Evolutionary conservation across 768 basidiomycete genomes (phyloP), one percentile per base, ranked within the genome.

Genomic region (Agrocybe praecox): DNA sequence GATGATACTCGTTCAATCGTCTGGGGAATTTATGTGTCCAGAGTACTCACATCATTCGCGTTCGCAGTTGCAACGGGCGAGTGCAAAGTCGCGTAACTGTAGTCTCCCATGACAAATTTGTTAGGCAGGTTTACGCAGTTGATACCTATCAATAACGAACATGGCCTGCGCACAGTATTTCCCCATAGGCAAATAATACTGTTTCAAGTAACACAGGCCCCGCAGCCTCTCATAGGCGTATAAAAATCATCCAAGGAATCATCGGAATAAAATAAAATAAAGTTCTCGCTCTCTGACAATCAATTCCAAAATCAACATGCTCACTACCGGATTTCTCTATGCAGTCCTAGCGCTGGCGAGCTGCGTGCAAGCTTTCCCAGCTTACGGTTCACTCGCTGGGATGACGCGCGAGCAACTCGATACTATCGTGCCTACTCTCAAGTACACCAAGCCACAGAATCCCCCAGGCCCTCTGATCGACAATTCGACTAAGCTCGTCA

Each of bases 401-500:
- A 55, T 61, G 10, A 53, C 59, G 19, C 49, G 59, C 46, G 55
- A 58, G 32, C 53, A 58, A 34, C 57, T 62, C 12, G 59, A 61
- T 6, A 43, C 52, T 17, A 51, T 61, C 43, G 52, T 61, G 32
- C 59, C 59, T 15, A 61, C 59, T 6, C 56, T 61, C 6, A 49
- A 42, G 17, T 61, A 50, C 46, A 33, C 47, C 10, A 26, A 49
- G 21, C 58, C 60, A 21, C 40, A 53, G 24, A 54, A 53, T 22
- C 64, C 64, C 21, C 64, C 64, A 17, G 62, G 62, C 18, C 62
- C 60, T 4, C 40, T 62, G 17, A 59, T 60, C 12, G 65, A 68
- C 51, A 63, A 60, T 11, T 63, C 58, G 29, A 33, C 63, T 12
- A 68, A 68, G 48, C 60, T 68, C 6, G 67, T 66, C 44, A 65